Base-by-base conservation (phyloP, 2,329 filamentous ascomycete species). In the Aureobasidium sp. region DNA sequence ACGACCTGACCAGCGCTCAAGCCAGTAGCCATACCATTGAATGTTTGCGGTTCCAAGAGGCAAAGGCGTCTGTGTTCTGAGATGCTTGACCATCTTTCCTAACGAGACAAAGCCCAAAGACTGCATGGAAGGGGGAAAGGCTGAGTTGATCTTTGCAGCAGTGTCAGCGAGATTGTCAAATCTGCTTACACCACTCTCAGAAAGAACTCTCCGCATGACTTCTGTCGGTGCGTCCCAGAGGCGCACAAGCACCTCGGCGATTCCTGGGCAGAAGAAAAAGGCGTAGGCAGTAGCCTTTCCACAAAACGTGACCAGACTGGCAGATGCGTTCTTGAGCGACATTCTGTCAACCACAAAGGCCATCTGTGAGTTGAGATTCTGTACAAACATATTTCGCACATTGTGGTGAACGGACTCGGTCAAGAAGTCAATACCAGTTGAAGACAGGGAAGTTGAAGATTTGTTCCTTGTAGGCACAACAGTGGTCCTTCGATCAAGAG, bases 261-360 rank as follows among this genome's bases (percentile, higher is more conserved):
- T 84, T 5, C 90, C 90, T 0, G 91, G 90, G 32, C 90, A 92
- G 70, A 96, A 97, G 76, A 93, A 94, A 74, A 96, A 96, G 34
- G 90, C 91, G 73, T 95, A 96, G 1, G 92, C 91, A 70, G 89
- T 93, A 4, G 91, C 90, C 75, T 94, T 95, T 64, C 90, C 92
- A 60, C 90, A 91, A 72, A 96, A 96, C 34, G 88, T 88, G 63
- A 96, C 89, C 27, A 79, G 66, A 66, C 79, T 80, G 44, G 84
- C 84, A 42, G 85, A 83, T 10, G 85, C 84, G 69, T 91, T 88
- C 53, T 90, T 84, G 69, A 90, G 79, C 17, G 90, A 91, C 86
- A 96, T 88, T 71, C 91, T 93, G 61, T 94, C 90, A 7, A 96
- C 87, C n/a, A 91, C 88, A 66, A 94, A 88, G 1, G 84, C 81